Evolutionary conservation across 164 flowering plant genomes (phyloP).

Genomic region (Chloranthus sessilifolius): DNA sequence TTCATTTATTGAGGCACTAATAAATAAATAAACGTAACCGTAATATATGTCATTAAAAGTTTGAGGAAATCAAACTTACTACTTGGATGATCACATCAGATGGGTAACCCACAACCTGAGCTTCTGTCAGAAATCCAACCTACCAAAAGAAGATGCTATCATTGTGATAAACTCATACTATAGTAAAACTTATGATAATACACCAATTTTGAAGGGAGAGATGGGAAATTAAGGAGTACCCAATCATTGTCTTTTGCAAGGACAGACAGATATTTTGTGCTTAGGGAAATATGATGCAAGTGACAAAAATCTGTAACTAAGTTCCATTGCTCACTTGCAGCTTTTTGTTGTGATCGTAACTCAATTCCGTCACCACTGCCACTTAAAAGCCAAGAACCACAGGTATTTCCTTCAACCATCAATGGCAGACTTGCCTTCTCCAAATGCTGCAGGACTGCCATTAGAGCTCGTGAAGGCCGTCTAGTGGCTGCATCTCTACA

Average conservation of each 20-base stretch:
- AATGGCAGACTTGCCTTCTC: slow-evolving; percentile 83
- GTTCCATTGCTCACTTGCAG: slow-evolving; percentile 82
- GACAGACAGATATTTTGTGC: slow-evolving; percentile 81
- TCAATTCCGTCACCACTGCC: slow-evolving; percentile 81
- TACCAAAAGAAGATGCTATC: slow-evolving; percentile 17
- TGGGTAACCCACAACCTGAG: slow-evolving; percentile 78
- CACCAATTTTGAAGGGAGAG: background rate
- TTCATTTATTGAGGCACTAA: no score
- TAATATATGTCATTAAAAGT: no score
- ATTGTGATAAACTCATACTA: no score
- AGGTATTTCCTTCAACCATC: slow-evolving; percentile 48
- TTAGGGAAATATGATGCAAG: slow-evolving; percentile 80
- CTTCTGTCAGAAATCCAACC: slow-evolving; percentile 95
- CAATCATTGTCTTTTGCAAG: slow-evolving; percentile 96
- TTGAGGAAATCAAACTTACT: slow-evolving; percentile 36
- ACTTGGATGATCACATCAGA: slow-evolving; percentile 63
- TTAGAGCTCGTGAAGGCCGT: slow-evolving; percentile 44
- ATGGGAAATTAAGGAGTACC: slow-evolving; percentile 39
- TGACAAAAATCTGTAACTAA: slow-evolving; percentile 80
- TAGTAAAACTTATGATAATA: slow-evolving; percentile 3
- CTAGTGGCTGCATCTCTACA: slow-evolving; percentile 12
- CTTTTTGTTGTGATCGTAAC: slow-evolving; percentile 71
- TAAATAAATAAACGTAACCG: no score
- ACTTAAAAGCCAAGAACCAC: slow-evolving; percentile 82
- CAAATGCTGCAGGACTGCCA: slow-evolving; percentile 77